A percentile compares a stretch with the other conserved stretches of the same genome.
Conservation (phyloP, 805 yeast genomes). For the Maudiozyma pseudohumilis region DNA sequence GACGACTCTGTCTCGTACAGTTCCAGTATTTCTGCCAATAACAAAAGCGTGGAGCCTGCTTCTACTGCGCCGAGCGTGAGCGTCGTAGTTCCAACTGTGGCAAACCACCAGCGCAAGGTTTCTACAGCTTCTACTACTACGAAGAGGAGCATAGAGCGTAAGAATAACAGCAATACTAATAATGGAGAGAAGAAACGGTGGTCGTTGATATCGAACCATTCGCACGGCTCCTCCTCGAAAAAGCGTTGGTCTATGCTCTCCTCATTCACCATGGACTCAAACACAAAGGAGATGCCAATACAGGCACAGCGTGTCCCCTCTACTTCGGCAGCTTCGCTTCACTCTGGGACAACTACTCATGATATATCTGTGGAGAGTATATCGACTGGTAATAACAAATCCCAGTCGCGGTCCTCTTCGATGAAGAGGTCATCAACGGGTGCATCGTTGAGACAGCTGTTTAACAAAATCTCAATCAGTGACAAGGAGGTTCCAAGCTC, state of each 20-base stretch:
- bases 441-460: slow-evolving; percentile 25
- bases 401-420: slow-evolving; percentile 2
- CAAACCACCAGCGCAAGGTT: slow-evolving; percentile 2
- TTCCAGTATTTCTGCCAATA: background rate
- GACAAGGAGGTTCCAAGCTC: slow-evolving; percentile 5
- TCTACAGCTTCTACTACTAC: slow-evolving; percentile 4
- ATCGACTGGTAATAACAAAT: background rate
- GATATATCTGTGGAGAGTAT: background rate
- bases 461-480: slow-evolving; percentile 21
- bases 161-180: background rate
- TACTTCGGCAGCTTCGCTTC: slow-evolving; percentile 7
- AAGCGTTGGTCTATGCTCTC: slow-evolving; percentile 28
- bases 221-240: slow-evolving; percentile 16
- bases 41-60: too few relatives aligned
- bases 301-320: slow-evolving; percentile 4
- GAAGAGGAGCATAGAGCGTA: background rate
- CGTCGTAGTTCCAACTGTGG: background rate
- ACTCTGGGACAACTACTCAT: slow-evolving; percentile 1
- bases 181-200: slow-evolving; percentile 15
- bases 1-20: background rate
- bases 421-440: slow-evolving; percentile 26
- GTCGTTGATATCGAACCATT: slow-evolving; percentile 24
- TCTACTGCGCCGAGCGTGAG: slow-evolving; percentile 4
- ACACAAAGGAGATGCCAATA: background rate
- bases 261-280: slow-evolving; percentile 13